A percentile compares a stretch with the other conserved stretches of the same genome.
phyloP scores from a whole-genome alignment of 2,329 filamentous ascomycete genomes.

The Penicillium sp. region DNA sequence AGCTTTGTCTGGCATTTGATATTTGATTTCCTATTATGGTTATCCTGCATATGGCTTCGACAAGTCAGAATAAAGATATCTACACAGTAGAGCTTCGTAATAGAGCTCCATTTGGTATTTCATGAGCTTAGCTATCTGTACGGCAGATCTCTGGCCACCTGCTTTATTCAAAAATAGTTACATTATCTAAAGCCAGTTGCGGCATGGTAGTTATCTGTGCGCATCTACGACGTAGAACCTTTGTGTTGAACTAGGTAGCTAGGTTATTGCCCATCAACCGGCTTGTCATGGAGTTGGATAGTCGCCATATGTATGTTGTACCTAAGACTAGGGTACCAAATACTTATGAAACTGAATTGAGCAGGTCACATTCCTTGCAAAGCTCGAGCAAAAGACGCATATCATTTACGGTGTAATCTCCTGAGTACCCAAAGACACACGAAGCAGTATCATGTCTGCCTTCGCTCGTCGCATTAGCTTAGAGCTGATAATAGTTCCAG shows the following conservation, averaged over 20 bases:
- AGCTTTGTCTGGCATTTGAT: slow-evolving; percentile 4
- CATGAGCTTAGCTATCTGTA: no score
- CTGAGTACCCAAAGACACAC: neutral
- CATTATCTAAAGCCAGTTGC: neutral
- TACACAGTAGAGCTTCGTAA: no score
- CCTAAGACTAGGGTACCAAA: no score
- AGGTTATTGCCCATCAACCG: neutral
- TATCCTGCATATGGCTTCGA: no score
- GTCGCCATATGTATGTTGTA: neutral
- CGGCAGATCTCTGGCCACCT: neutral
- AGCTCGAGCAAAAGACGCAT: neutral
- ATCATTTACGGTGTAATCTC: neutral
- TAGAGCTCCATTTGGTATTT: no score
- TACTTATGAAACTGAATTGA: neutral
- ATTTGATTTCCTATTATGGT: neutral
- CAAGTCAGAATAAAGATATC: no score
- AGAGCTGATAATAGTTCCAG: neutral
- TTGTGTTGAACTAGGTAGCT: neutral
- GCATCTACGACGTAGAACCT: neutral
- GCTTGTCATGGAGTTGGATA: neutral
- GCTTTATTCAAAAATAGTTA: no score
- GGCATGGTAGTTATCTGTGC: neutral
- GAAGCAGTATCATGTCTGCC: neutral
- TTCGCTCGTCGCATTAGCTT: neutral
- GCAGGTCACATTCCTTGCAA: neutral